Percentiles rank a stretch among this genome's conserved stretches.
phyloP scores from a whole-genome alignment of 2,329 filamentous ascomycete species.

The Xylaria sp. region DNA sequence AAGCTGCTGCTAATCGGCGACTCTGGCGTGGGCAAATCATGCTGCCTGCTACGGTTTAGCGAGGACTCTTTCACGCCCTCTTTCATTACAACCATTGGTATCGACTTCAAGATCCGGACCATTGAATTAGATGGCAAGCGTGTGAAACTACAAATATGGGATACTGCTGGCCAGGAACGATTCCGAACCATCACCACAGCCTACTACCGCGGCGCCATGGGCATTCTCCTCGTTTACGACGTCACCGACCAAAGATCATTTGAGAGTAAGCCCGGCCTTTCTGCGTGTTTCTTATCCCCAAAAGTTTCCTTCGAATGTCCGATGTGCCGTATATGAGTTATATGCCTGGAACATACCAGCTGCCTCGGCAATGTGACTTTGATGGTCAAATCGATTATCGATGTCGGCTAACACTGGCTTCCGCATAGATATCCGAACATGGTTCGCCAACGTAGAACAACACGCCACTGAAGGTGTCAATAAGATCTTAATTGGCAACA shows the following conservation, averaged over 20 bases:
- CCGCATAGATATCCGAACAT: conserved; percentile 89
- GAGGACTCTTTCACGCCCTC: conserved; percentile 97
- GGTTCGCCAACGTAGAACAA: conserved; percentile 99
- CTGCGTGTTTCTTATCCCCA: conserved; percentile 8
- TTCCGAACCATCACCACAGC: conserved; percentile 99
- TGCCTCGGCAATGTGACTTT: neutral
- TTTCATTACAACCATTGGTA: conserved; percentile 99
- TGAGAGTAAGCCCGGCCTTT: conserved; percentile 71
- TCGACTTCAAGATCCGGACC: conserved; percentile 99
- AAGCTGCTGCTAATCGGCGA: conserved; percentile 97
- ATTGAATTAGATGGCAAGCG: conserved; percentile 99
- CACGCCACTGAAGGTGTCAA: conserved; percentile 98
- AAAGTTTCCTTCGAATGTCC: neutral
- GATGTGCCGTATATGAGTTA: neutral
- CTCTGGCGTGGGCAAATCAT: conserved; percentile 96
- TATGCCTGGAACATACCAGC: neutral
- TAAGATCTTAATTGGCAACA: conserved; percentile 99
- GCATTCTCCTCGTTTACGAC: conserved; percentile 96
- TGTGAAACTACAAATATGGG: conserved; percentile 99
- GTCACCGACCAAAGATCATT: conserved; percentile 97
- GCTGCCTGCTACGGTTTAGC: conserved; percentile 95
- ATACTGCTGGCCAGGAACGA: conserved; percentile 96
- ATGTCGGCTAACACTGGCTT: conserved; percentile 32
- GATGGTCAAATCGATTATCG: neutral
- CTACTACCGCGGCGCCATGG: conserved; percentile 98